Evolutionary conservation across 208 protist species (phyloP), one percentile per base, ranked within the genome.

Genomic region (Leishmania guyanensis): DNA sequence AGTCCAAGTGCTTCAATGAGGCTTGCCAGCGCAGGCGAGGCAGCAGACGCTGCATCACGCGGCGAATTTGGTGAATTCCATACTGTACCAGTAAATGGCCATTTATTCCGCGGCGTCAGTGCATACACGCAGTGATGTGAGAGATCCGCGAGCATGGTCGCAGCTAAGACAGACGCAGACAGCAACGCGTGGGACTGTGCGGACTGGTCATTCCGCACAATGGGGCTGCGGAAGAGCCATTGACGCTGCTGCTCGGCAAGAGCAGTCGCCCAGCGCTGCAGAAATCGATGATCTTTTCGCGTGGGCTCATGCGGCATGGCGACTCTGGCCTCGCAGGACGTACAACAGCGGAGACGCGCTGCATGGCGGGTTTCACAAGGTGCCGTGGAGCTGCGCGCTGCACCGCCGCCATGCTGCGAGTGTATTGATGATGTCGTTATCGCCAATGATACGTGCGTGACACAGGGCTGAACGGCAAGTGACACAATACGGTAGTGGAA

Each of bases 211-310:
- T 29, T 53, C 46, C 20, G 5, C 33, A 22, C 29, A 33, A 20
- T 62, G 51, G 51, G 4, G 46, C 72, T 48, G 72, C 72, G 39
- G 36, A 50, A 68, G 43, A 48, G 51, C 29, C 20, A 53, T 39
- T 33, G 56, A 29, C 74, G 71, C 71, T 75, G 62, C 16, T 65
- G 50, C 2, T n/a, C 20, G 3, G 60, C 74, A 6, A 90, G 83
- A n/a, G 68, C 65, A 6, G 75, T 69, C 48, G 79, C 88, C 90
- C 90, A 97, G 14, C 93, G 80, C 70, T 95, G 91, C 69, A 97
- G 77, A 10, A 85, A 83, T 43, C 93, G 90, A 71, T 94, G 93
- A 16, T 84, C 81, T 75, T 95, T 95, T 17, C 90, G 79, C 22
- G 79, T 70, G 9, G 78, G 62, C 56, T 75, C 73, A 50, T 60